Evolutionary conservation across 352 stramenopile genomes (phyloP).

Genomic region (Globisporangium camurandrum): DNA sequence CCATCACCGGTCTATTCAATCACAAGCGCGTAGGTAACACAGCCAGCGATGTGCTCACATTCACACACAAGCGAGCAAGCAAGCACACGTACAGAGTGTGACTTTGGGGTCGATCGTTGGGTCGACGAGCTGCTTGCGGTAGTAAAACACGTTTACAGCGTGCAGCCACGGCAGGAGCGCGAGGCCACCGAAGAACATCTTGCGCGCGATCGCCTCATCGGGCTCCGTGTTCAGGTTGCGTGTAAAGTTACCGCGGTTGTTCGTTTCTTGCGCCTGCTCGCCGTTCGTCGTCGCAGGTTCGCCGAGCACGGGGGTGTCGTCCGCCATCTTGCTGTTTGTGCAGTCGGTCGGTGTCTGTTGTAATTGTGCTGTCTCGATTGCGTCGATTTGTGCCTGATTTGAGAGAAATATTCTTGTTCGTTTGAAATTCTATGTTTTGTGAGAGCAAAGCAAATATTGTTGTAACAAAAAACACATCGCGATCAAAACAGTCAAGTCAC

Average conservation of each 20-base stretch:
- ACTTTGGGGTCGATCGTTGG: slow-evolving; percentile 48
- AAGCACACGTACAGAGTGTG: slow-evolving; percentile 57
- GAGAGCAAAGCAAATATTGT: too few relatives aligned
- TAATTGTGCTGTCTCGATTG: not conserved
- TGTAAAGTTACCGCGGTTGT: slow-evolving; percentile 86
- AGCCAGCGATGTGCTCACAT: not conserved
- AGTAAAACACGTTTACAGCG: slow-evolving; percentile 77
- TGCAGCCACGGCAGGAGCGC: slow-evolving; percentile 76
- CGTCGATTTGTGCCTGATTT: too few relatives aligned
- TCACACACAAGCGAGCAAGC: not conserved
- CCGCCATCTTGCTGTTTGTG: slow-evolving; percentile 16
- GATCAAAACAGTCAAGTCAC: not conserved
- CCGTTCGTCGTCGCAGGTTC: slow-evolving; percentile 17
- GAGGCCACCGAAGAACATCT: slow-evolving; percentile 81
- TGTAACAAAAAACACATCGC: not conserved
- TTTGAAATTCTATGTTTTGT: too few relatives aligned
- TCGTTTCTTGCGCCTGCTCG: slow-evolving; percentile 17
- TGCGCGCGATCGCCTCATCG: slow-evolving; percentile 60
- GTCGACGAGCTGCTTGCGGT: slow-evolving; percentile 76
- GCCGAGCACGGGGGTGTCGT: slow-evolving; percentile 56
- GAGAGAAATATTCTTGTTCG: too few relatives aligned
- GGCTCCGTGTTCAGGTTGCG: slow-evolving; percentile 78
- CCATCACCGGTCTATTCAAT: too few relatives aligned
- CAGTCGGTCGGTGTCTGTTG: not conserved
- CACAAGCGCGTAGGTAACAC: not conserved